phyloP scores from a whole-genome alignment of 768 basidiomycete genomes.

The Boletus rubropictus region DNA sequence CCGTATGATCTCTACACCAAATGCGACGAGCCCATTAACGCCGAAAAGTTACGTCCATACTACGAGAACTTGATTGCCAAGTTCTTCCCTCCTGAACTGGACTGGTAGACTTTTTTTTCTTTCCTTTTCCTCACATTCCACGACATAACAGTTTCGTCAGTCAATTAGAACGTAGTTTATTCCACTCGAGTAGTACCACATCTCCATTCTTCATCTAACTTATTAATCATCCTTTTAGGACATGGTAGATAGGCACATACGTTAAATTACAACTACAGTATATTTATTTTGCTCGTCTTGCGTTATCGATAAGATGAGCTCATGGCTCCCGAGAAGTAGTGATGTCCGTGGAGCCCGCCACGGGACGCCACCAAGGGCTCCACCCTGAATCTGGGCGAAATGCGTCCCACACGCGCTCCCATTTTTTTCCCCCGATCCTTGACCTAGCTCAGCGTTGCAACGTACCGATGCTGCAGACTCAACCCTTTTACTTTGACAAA shows the following conservation, averaged over 20 bases:
- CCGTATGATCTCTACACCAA: slow-evolving; percentile 95
- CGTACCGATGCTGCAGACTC: slow-evolving; percentile 11
- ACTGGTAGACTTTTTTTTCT: slow-evolving; percentile 55
- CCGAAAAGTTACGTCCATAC: slow-evolving; percentile 68
- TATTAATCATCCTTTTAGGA: slow-evolving; percentile 9
- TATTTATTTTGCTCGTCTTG: background rate
- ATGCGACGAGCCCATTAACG: slow-evolving; percentile 61
- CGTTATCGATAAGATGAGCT: slow-evolving; percentile 18
- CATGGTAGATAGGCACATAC: too few species aligned
- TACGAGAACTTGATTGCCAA: slow-evolving; percentile 78
- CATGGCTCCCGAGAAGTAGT: background rate
- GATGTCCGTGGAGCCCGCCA: background rate
- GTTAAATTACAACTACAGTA: too few species aligned
- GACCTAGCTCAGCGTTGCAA: background rate
- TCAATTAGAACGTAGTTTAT: slow-evolving; percentile 3
- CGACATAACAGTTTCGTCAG: background rate
- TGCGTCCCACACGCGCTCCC: background rate
- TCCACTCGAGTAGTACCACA: background rate
- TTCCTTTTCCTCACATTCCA: background rate
- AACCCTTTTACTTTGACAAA: slow-evolving; percentile 47
- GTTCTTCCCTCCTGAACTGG: slow-evolving; percentile 76
- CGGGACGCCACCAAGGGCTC: background rate
- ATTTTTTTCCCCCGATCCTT: background rate
- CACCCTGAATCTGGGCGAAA: background rate
- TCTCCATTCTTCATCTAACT: slow-evolving; percentile 7